These are phyloP conservation scores for Xylaria sp. DNA, from an alignment of 2,329 filamentous ascomycete species.

Conservation along the genomic window DNA sequence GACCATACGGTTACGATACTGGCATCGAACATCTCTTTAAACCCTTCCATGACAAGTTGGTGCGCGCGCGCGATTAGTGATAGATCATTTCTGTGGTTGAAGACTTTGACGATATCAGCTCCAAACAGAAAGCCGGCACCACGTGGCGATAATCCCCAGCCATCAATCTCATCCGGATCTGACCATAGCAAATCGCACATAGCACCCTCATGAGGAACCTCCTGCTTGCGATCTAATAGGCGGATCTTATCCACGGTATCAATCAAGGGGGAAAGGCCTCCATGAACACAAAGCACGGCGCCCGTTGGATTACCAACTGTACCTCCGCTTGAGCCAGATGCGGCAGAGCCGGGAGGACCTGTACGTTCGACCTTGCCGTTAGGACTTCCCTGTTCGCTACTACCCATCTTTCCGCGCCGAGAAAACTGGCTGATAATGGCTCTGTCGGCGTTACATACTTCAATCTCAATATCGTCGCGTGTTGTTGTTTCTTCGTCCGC, in stretches of 20 bases:
- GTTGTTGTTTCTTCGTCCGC: slow-evolving; percentile 59
- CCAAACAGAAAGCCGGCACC: slow-evolving; percentile 97
- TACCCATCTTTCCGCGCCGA: slow-evolving; percentile 48
- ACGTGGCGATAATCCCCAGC: slow-evolving; percentile 93
- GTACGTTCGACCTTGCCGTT: slow-evolving; percentile 61
- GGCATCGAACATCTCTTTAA: slow-evolving; percentile 98
- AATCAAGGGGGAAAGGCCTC: slow-evolving; percentile 88
- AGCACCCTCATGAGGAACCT: slow-evolving; percentile 96
- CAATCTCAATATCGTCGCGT: slow-evolving; percentile 79
- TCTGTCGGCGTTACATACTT: slow-evolving; percentile 87
- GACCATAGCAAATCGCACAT: slow-evolving; percentile 99
- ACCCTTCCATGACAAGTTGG: slow-evolving; percentile 98
- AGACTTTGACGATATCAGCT: slow-evolving; percentile 92
- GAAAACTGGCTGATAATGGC: slow-evolving; percentile 79
- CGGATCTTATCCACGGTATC: slow-evolving; percentile 96
- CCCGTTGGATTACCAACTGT: slow-evolving; percentile 76
- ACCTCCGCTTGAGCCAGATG: slow-evolving; percentile 74
- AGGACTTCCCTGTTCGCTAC: slow-evolving; percentile 45
- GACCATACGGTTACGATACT: slow-evolving; percentile 99
- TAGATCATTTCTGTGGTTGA: slow-evolving; percentile 94
- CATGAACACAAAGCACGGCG: slow-evolving; percentile 94
- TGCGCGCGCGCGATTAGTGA: slow-evolving; percentile 93
- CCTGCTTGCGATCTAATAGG: slow-evolving; percentile 93
- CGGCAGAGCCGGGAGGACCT: slow-evolving; percentile 82
- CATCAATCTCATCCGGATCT: slow-evolving; percentile 96